Percentiles rank a stretch among this genome's conserved stretches.
phyloP scores from a whole-genome alignment of 2,329 filamentous ascomycete genomes.

The Botrytis fabae region DNA sequence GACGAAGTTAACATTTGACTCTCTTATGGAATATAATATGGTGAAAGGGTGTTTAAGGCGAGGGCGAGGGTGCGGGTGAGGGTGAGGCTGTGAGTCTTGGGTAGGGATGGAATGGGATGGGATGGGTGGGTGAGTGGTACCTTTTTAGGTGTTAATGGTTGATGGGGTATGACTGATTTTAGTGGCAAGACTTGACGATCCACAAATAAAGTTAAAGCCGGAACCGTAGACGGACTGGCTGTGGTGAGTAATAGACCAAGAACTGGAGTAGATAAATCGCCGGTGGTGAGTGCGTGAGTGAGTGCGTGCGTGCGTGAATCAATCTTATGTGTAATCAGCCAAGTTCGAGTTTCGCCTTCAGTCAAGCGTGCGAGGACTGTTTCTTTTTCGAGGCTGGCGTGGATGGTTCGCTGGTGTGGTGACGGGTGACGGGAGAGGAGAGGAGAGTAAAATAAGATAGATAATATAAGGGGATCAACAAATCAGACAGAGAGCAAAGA shows the following conservation, averaged over 20 bases:
- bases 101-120: not conserved
- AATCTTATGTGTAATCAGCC: not conserved
- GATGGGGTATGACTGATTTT: slow-evolving; percentile 20
- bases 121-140: not conserved
- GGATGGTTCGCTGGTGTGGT: not conserved
- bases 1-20: not conserved
- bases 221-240: not conserved
- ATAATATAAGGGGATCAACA: not conserved
- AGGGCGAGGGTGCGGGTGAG: not conserved
- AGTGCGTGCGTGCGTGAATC: not conserved
- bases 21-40: not conserved
- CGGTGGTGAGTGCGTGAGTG: no score
- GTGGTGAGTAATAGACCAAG: not conserved
- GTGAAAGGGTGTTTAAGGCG: not conserved
- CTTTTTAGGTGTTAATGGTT: slow-evolving; percentile 8
- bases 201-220: slow-evolving; percentile 2
- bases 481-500: not conserved
- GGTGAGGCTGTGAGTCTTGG: slow-evolving; percentile 4
- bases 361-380: not conserved
- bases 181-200: slow-evolving; percentile 21
- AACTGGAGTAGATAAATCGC: no score
- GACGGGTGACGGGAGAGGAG: not conserved
- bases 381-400: not conserved
- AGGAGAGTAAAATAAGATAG: not conserved
- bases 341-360: not conserved